These are phyloP conservation scores for Taxawa tesnikishii DNA, from an alignment of 2,329 filamentous ascomycete species.

Conservation along the genomic window DNA sequence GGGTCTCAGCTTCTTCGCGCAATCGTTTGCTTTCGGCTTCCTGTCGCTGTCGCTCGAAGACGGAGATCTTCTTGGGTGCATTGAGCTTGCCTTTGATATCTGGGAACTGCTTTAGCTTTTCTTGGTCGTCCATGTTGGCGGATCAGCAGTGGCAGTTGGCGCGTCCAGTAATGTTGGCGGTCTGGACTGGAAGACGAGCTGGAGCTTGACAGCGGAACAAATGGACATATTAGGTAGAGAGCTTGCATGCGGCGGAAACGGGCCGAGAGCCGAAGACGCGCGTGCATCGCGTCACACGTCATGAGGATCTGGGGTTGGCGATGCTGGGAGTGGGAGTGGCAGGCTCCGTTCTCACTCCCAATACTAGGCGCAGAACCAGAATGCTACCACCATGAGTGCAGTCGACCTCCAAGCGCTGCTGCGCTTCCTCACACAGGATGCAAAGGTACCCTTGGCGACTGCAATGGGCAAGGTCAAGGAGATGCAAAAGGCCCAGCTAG, in stretches of 20 bases:
- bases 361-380: too few species aligned
- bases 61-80: slow-evolving; percentile 69
- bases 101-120: slow-evolving; percentile 41
- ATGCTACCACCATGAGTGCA: slow-evolving; percentile 5
- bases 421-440: slow-evolving; percentile 46
- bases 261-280: too few species aligned
- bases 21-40: slow-evolving; percentile 80
- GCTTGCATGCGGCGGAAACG: too few species aligned
- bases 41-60: slow-evolving; percentile 78
- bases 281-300: too few species aligned
- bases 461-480: slow-evolving; percentile 43
- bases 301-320: too few species aligned
- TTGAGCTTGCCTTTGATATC: slow-evolving; percentile 61
- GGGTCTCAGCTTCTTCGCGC: slow-evolving; percentile 76
- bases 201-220: too few species aligned
- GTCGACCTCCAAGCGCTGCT: slow-evolving; percentile 24
- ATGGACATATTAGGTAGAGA: too few species aligned
- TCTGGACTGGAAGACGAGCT: too few species aligned
- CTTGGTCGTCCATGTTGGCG: slow-evolving; percentile 10
- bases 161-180: too few species aligned
- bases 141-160: too few species aligned
- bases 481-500: slow-evolving; percentile 38
- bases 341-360: too few species aligned
- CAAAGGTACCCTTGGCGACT: slow-evolving; percentile 41
- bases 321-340: too few species aligned